These are phyloP conservation scores for Suillus ampliporus DNA, from an alignment of 768 basidiomycete species.

Conservation along the genomic window DNA sequence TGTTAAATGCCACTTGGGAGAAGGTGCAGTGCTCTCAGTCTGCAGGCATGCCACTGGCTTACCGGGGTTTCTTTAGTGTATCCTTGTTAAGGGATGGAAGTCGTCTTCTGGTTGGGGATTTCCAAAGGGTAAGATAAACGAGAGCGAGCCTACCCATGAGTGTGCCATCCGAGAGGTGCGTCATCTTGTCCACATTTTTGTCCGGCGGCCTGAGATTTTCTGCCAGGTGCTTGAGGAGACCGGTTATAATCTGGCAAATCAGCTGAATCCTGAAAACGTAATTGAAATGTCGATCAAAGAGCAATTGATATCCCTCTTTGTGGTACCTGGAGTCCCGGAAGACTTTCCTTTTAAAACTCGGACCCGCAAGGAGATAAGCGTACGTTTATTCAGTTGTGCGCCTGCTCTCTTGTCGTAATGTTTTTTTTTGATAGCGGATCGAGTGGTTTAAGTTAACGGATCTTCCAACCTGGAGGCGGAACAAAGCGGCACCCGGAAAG, in stretches of 20 bases:
- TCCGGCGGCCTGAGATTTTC: constrained; percentile 18
- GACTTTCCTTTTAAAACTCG: constrained; percentile 89
- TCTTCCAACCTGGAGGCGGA: constrained; percentile 91
- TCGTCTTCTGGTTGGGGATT: constrained; percentile 98
- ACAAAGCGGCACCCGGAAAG: constrained; percentile 70
- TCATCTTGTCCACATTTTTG: constrained; percentile 2
- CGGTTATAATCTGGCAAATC: constrained; percentile 83
- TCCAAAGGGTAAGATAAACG: constrained; percentile 99
- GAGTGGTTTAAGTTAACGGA: constrained; percentile 93
- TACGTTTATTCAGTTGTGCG: constrained; percentile 44
- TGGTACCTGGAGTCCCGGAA: constrained; percentile 88
- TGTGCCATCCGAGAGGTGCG: constrained; percentile 94
- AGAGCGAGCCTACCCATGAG: constrained; percentile 79
- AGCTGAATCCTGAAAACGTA: constrained; percentile 67
- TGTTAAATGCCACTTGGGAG: constrained; percentile 91
- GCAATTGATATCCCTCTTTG: constrained; percentile 89
- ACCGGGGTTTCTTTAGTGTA: constrained; percentile 59
- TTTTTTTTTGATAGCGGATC: constrained; percentile 73
- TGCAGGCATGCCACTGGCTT: constrained; percentile 15
- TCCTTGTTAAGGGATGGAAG: constrained; percentile 99
- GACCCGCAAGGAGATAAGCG: constrained; percentile 98
- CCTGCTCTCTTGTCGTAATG: constrained; percentile 20
- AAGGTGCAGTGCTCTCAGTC: constrained; percentile 63
- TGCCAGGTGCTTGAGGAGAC: constrained; percentile 95
- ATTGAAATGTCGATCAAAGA: constrained; percentile 89